Base-by-base conservation (phyloP, 2,329 filamentous ascomycete genomes). In the Penicillium occitanis region DNA sequence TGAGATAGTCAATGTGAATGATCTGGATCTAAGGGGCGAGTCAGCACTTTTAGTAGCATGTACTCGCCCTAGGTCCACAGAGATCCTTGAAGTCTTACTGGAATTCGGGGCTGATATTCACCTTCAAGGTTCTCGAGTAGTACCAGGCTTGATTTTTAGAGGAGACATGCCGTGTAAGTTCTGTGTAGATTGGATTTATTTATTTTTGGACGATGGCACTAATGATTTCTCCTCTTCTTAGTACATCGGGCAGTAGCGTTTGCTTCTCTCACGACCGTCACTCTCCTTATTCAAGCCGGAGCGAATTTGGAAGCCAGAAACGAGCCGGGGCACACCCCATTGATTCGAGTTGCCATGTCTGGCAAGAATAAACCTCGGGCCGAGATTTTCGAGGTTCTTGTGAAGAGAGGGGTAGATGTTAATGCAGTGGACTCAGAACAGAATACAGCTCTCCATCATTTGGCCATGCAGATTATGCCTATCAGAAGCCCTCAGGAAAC, bases 261-360 rank as follows among this genome's bases (percentile, higher is more conserved):
- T n/a, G 5, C 50, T 53, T n/a, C 28, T n/a, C 4, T 1, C 14
- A 53, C 1, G 11, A 5, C 0, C 8, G 10, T 58, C n/a, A 40
- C n/a, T 58, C 0, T 58, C 0, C 55, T 58, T 1, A 40, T 35
- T 40, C 19, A 14, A 40, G 55, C 55, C 10, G 55, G 55, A n/a
- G 55, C n/a, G 10, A n/a, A 58, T 14, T 10, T 58, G n/a, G 55
- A 58, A 58, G 33, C 55, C n/a, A 58, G 33, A 58, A 58, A 58
- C n/a, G 37, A 58, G 17, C 0, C 55, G 11, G 33, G 55, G n/a
- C 55, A 58, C 10, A 58, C 55, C n/a, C 55, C 55, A 0, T 22
- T 58, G 13, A 40, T 58, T 42, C 55, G 55, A 25, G 0, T 58
- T 42, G 55, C 55, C 1, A 25, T 40, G 55, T 37, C 55, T 13